phyloP scores from a whole-genome alignment of 495 filamentous ascomycete genomes.

The Bryoglossum gracile region DNA sequence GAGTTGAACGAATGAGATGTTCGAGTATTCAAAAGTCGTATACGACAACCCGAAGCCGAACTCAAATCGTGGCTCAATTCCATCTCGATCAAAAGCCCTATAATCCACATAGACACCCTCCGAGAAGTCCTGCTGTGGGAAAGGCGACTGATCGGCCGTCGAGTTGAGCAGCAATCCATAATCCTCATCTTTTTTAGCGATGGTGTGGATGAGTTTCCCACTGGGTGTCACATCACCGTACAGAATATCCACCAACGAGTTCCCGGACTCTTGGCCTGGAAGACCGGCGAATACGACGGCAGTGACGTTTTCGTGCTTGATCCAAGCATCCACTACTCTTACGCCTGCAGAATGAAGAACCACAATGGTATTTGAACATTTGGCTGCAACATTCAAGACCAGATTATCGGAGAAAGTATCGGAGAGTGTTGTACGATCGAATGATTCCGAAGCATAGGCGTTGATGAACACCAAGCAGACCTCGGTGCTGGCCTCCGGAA shows the following conservation, averaged over 20 bases:
- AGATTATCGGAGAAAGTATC: slow-evolving; percentile 35
- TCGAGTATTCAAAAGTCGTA: slow-evolving; percentile 49
- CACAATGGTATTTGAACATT: slow-evolving; percentile 55
- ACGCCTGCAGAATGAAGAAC: slow-evolving; percentile 64
- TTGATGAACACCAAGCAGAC: slow-evolving; percentile 60
- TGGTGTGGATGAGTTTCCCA: slow-evolving; percentile 63
- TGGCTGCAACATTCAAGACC: slow-evolving; percentile 59
- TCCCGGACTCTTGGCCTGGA: slow-evolving; percentile 53
- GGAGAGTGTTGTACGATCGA: slow-evolving; percentile 34
- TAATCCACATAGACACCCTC: slow-evolving; percentile 64
- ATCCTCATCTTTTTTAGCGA: slow-evolving; percentile 53
- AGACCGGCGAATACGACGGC: slow-evolving; percentile 53
- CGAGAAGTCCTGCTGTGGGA: slow-evolving; percentile 54
- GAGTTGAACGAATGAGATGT: slow-evolving; percentile 31
- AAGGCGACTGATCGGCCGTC: slow-evolving; percentile 36
- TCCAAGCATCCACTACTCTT: slow-evolving; percentile 55
- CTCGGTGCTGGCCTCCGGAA: slow-evolving; percentile 40
- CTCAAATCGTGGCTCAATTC: slow-evolving; percentile 53
- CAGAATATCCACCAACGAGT: slow-evolving; percentile 46
- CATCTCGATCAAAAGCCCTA: slow-evolving; percentile 56
- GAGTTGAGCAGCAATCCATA: slow-evolving; percentile 37
- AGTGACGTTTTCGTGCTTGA: slow-evolving; percentile 54
- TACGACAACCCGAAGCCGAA: slow-evolving; percentile 69
- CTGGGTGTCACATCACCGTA: slow-evolving; percentile 53
- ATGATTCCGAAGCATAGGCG: slow-evolving; percentile 47